Evolutionary conservation across 2,329 filamentous ascomycete genomes (phyloP).

Genomic region (Ascochyta viciae-villosae): DNA sequence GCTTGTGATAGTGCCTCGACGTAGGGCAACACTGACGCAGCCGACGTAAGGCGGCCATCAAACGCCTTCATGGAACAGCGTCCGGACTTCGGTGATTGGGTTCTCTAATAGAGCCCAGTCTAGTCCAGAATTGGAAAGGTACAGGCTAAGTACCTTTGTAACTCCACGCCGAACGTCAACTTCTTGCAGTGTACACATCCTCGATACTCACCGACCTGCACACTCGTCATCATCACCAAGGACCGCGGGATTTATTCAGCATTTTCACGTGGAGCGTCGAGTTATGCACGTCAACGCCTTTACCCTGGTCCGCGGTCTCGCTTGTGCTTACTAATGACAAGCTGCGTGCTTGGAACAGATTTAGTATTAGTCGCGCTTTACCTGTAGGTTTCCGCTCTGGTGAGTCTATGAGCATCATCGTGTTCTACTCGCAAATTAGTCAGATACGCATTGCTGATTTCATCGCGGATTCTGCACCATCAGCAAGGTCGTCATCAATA

Average conservation of each 20-base stretch:
- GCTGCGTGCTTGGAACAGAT: not conserved
- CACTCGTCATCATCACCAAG: not conserved
- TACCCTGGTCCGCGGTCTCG: slow-evolving; percentile 5
- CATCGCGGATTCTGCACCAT: not conserved
- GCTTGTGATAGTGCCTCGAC: not conserved
- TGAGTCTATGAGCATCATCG: not conserved
- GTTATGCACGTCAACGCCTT: not conserved
- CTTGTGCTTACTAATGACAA: slow-evolving; percentile 12
- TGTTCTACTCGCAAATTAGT: slow-evolving; percentile 6
- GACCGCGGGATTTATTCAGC: not conserved
- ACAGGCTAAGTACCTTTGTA: slow-evolving; percentile 1
- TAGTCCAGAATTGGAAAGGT: slow-evolving; percentile 8
- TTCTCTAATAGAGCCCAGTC: not conserved
- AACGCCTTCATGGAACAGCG: not conserved
- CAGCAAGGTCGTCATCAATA: not conserved
- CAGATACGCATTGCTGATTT: not conserved
- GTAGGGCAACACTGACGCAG: not conserved
- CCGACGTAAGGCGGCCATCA: not conserved
- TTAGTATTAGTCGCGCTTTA: slow-evolving; percentile 4
- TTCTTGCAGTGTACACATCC: not conserved
- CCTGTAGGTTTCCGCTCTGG: slow-evolving; percentile 6
- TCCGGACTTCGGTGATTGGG: slow-evolving; percentile 9
- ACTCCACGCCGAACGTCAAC: not conserved
- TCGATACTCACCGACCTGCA: not conserved
- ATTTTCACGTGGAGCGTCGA: not conserved